Percentiles rank a stretch among this genome's conserved stretches.
Evolutionary conservation across 2,329 filamentous ascomycete genomes (phyloP).

Genomic region (Beauveria brongniartii): DNA sequence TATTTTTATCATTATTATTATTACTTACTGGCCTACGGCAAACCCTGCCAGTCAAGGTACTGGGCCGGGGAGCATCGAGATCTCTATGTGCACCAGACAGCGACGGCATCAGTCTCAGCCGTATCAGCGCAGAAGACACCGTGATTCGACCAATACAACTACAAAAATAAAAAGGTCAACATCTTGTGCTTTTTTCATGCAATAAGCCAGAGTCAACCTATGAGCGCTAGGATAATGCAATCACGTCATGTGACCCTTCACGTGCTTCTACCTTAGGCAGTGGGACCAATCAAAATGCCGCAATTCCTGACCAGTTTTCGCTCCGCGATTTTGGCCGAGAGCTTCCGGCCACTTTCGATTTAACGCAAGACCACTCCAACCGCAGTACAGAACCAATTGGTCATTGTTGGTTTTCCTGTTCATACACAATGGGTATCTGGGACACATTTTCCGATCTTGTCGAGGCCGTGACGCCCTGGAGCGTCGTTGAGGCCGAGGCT

Average conservation of each 20-base stretch:
- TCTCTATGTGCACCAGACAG: too few species aligned
- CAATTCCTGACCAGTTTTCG: conserved; percentile 43
- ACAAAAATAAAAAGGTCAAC: too few species aligned
- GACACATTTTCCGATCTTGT: conserved; percentile 56
- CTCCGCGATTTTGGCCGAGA: conserved; percentile 32
- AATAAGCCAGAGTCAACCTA: not conserved
- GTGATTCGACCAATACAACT: too few species aligned
- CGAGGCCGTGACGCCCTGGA: conserved; percentile 58
- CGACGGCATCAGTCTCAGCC: too few species aligned
- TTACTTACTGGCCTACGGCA: not conserved
- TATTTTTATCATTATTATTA: not conserved
- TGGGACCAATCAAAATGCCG: conserved; percentile 37
- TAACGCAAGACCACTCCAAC: conserved; percentile 19
- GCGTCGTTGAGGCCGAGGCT: conserved; percentile 57
- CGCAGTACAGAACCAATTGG: conserved; percentile 29
- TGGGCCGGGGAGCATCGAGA: too few species aligned
- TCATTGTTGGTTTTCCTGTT: conserved; percentile 31
- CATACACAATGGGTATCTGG: conserved; percentile 56
- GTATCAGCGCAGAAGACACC: too few species aligned
- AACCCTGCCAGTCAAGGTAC: not conserved
- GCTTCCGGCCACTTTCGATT: conserved; percentile 30
- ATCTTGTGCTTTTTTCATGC: too few species aligned
- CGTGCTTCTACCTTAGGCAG: conserved; percentile 14
- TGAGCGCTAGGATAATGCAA: not conserved
- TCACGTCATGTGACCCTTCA: conserved; percentile 18